Percentiles rank a stretch among this genome's conserved stretches.
These are phyloP conservation scores for Cystobasidium pallidum DNA, from an alignment of 1,284 basidiomycete species.

Conservation along the genomic window DNA sequence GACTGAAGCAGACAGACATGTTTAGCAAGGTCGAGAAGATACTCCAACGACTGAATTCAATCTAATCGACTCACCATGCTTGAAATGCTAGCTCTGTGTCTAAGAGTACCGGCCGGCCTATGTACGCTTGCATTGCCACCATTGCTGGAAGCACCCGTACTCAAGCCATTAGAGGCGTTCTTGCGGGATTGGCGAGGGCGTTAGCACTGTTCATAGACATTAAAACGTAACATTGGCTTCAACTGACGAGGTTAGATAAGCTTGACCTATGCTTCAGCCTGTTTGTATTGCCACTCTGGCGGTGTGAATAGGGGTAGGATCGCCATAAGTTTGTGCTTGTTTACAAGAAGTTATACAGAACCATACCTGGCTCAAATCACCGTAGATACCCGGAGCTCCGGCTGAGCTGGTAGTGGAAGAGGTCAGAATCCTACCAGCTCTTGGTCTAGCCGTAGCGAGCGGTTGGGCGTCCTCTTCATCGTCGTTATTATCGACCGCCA, in stretches of 20 bases:
- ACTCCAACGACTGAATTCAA: too few species aligned
- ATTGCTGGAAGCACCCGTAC: neutral
- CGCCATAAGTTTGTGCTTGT: constrained; percentile 7
- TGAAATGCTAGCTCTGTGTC: constrained; percentile 10
- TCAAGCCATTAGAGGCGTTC: constrained; percentile 11
- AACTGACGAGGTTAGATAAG: constrained; percentile 26
- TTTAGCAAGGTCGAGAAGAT: too few species aligned
- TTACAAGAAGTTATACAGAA: neutral
- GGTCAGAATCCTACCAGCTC: constrained; percentile 8
- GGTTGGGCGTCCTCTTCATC: neutral
- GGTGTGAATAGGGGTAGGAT: neutral
- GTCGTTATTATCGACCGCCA: constrained; percentile 17
- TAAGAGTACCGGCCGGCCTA: constrained; percentile 5
- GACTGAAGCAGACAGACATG: neutral
- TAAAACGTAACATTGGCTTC: neutral
- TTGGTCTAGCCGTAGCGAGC: constrained; percentile 20
- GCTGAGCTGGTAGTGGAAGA: neutral
- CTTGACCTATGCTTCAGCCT: constrained; percentile 29
- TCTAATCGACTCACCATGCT: neutral
- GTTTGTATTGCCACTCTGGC: neutral
- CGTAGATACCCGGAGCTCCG: constrained; percentile 6
- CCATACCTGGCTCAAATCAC: constrained; percentile 7
- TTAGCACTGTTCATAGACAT: neutral
- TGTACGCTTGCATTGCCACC: constrained; percentile 1
- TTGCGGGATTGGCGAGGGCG: neutral